Evolutionary conservation across 495 filamentous ascomycete species (phyloP).

Genomic region (Staphylotrichum longicolle): DNA sequence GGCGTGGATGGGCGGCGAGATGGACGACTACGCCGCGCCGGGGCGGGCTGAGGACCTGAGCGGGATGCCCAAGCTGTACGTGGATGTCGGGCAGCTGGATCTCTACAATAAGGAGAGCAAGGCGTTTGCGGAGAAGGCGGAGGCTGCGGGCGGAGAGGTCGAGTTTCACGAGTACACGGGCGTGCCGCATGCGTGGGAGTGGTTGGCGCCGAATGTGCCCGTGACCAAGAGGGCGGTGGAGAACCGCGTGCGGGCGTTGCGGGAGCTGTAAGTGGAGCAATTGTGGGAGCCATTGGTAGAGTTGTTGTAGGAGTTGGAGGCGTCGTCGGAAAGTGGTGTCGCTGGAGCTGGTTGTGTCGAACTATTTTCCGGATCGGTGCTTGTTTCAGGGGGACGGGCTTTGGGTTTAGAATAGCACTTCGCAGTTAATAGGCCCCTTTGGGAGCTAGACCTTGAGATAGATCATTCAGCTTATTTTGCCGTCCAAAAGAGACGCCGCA

Average conservation of each 20-base stretch:
- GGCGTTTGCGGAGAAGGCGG: conserved; percentile 40
- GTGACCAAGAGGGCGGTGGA: conserved; percentile 22
- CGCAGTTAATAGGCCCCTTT: too few species aligned
- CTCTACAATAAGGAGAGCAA: conserved; percentile 47
- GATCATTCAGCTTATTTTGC: not conserved
- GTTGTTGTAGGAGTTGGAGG: too few species aligned
- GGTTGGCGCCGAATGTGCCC: not conserved
- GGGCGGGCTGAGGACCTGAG: conserved; percentile 33
- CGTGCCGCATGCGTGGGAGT: conserved; percentile 48
- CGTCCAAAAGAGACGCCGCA: conserved; percentile 16
- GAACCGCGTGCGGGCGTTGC: conserved; percentile 21
- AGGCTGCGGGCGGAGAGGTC: conserved; percentile 38
- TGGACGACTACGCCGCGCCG: conserved; percentile 42
- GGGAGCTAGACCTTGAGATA: not conserved
- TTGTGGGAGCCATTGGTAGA: not conserved
- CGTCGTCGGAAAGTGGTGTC: too few species aligned
- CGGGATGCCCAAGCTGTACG: conserved; percentile 38
- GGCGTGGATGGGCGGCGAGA: conserved; percentile 23
- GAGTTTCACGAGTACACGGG: conserved; percentile 55
- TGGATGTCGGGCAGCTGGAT: conserved; percentile 42
- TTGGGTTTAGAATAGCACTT: too few species aligned
- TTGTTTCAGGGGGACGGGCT: too few species aligned
- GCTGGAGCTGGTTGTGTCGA: too few species aligned
- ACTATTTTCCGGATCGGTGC: too few species aligned
- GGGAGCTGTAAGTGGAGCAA: conserved; percentile 14